Evolutionary conservation across 805 yeast species (phyloP), one percentile per base, ranked within the genome.

Genomic region (Zygoascus biomembranicola): DNA sequence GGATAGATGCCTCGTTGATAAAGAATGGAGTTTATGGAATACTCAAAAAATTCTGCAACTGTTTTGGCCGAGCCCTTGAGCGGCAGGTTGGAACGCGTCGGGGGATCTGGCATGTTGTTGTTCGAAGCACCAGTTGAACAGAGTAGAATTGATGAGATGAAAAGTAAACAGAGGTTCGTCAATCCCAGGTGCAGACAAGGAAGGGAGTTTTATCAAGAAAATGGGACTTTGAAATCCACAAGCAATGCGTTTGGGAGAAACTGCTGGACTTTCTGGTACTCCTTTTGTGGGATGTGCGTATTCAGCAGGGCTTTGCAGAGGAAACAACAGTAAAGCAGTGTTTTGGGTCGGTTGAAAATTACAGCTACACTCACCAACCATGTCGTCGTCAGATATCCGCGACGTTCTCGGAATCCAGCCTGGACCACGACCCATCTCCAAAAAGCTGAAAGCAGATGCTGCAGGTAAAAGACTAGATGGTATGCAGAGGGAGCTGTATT

Each of bases 1-100:
- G 96, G 96, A 62, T 90, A 90, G 18, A 90, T 82, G 0, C 95
- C 96, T 51, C 98, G 72, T 66, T 92, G 97, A 66, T 85, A 90
- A 5, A 92, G 76, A 26, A 90, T 87, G 48, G 84, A 80, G 64
- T 88, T 85, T 51, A 90, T 82, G 52, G 92, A 79, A 65, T 81
- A 87, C 61, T 87, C 86, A 62, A 90, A 87, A 69, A 87, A 89
- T 68, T 89, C 97, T 0, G 92, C 79, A 0, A 90, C 88, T 0
- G 80, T 74, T 57, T 82, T 80, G 10, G 95, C 81, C 0, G 95
- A 85, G 11, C 96, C 97, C 61, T 82, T 82, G 45, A 87, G 68
- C 1, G 89, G 81, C 52, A 81, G 64, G 61, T 79, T 76, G 5
- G 81, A 73, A 47, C 75, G 59, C 11, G 73, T 69, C 28, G 76